phyloP scores from a whole-genome alignment of 148 eudicot genomes.

The Cornus suecica region DNA sequence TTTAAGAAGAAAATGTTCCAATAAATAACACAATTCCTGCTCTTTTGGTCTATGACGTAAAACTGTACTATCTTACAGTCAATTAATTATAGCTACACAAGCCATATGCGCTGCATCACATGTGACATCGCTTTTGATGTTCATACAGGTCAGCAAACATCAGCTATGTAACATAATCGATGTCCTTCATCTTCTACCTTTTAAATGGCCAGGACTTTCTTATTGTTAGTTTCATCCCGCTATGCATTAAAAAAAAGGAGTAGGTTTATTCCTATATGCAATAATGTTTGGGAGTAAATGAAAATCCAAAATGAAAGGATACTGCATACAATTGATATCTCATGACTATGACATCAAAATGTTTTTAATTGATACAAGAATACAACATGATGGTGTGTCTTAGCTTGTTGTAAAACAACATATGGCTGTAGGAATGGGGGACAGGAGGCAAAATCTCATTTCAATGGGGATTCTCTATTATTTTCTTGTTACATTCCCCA shows the following conservation, averaged over 20 bases:
- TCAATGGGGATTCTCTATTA: too few relatives aligned
- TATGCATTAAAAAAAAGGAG: background rate
- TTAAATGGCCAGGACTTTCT: background rate
- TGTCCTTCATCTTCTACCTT: too few relatives aligned
- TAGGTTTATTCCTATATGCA: background rate
- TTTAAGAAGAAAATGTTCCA: background rate
- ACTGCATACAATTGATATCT: background rate
- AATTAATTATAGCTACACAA: background rate
- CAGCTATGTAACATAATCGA: too few relatives aligned
- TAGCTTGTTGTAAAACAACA: background rate
- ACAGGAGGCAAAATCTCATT: too few relatives aligned
- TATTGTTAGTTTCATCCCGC: background rate
- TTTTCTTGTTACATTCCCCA: too few relatives aligned
- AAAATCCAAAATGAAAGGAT: conserved; percentile 3
- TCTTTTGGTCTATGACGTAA: background rate
- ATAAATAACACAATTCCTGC: background rate
- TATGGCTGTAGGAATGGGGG: background rate
- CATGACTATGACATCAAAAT: background rate
- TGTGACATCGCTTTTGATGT: too few relatives aligned
- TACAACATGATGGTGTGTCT: background rate
- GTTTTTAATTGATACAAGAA: background rate
- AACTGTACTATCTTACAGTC: background rate
- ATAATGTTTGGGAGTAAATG: background rate
- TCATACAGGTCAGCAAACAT: too few relatives aligned
- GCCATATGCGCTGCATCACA: too few relatives aligned